Conservation (phyloP, 305 asterid species). For the Fraxinus velutina region DNA sequence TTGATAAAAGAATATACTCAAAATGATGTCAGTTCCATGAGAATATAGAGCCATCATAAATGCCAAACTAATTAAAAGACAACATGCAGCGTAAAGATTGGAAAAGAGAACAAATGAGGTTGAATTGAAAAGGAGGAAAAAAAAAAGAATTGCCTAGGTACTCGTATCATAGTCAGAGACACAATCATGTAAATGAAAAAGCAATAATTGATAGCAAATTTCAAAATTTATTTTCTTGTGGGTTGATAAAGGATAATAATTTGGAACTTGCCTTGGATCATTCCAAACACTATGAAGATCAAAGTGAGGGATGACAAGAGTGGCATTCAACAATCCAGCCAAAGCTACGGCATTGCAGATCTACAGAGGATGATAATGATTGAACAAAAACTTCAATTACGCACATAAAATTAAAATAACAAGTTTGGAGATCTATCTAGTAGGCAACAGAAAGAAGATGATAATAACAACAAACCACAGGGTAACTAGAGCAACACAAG, state of each 20-base stretch:
- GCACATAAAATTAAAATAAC: background rate
- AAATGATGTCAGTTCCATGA: background rate
- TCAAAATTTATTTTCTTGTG: background rate
- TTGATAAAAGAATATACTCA: background rate
- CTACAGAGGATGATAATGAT: conserved; percentile 33
- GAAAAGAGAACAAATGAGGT: background rate
- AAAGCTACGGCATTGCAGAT: conserved; percentile 90
- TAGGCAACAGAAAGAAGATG: background rate
- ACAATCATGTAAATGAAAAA: background rate
- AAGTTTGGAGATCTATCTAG: background rate
- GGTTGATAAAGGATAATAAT: background rate
- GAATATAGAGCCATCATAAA: background rate
- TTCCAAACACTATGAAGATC: conserved; percentile 80
- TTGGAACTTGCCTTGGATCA: conserved; percentile 64
- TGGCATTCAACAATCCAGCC: conserved; percentile 72
- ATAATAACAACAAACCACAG: background rate
- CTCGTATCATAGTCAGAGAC: background rate
- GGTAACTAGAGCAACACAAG: background rate
- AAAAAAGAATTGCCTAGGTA: background rate
- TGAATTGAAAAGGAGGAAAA: background rate
- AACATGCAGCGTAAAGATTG: background rate
- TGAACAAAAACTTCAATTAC: background rate
- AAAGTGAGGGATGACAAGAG: conserved; percentile 73
- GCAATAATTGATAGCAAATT: background rate
- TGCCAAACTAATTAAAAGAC: background rate